A percentile compares a stretch with the other conserved stretches of the same genome.
Conservation (phyloP, 2,329 filamentous ascomycete species). For the Calonectria pteridis region DNA sequence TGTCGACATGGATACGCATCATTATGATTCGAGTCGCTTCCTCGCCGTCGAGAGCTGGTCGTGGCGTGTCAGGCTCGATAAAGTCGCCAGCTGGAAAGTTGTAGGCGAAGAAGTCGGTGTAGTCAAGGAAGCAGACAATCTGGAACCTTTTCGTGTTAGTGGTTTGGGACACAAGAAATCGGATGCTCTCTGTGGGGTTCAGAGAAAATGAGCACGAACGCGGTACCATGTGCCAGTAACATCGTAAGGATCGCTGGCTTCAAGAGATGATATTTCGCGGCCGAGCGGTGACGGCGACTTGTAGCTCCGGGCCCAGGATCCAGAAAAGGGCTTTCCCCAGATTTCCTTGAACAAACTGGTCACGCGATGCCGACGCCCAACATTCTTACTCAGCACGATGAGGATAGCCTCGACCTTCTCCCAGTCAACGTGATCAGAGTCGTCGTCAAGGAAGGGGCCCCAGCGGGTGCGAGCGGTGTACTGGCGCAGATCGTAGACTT, state of each 20-base stretch:
- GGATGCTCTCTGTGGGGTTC: background rate
- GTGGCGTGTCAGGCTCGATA: slow-evolving; percentile 57
- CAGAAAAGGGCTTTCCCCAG: slow-evolving; percentile 69
- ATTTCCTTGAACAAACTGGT: slow-evolving; percentile 62
- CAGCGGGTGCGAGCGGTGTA: slow-evolving; percentile 73
- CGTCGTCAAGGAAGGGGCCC: slow-evolving; percentile 80
- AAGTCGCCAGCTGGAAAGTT: slow-evolving; percentile 70
- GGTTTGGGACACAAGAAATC: background rate
- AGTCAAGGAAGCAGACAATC: slow-evolving; percentile 70
- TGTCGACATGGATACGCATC: slow-evolving; percentile 74
- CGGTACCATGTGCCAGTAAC: slow-evolving; percentile 79
- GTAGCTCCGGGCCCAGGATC: slow-evolving; percentile 66
- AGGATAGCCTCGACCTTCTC: slow-evolving; percentile 83
- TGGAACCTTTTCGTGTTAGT: slow-evolving; percentile 41
- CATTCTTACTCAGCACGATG: slow-evolving; percentile 75
- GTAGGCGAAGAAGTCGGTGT: slow-evolving; percentile 78
- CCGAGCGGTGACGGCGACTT: slow-evolving; percentile 48
- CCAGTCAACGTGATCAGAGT: slow-evolving; percentile 76
- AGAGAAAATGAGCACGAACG: slow-evolving; percentile 53
- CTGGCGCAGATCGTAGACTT: slow-evolving; percentile 80
- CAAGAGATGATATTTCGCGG: slow-evolving; percentile 57
- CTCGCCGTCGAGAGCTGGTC: slow-evolving; percentile 67
- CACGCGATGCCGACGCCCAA: slow-evolving; percentile 61
- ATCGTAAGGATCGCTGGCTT: slow-evolving; percentile 75
- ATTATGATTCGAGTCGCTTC: slow-evolving; percentile 79